Evolutionary conservation across 1,139 yeast genomes (phyloP).

Genomic region (Blastobotrys ciferrii): DNA sequence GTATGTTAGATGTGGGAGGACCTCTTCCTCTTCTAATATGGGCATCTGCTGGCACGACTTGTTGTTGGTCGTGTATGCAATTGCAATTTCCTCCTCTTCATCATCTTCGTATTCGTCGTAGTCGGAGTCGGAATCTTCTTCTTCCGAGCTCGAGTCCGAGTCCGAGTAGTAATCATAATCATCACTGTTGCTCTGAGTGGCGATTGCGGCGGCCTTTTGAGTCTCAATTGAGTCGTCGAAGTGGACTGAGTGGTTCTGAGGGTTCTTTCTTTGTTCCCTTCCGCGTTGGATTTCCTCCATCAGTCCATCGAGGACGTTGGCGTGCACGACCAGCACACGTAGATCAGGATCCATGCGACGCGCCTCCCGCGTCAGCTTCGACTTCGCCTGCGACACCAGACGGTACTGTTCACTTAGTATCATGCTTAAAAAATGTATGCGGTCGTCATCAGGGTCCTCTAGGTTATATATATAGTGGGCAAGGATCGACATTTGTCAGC

Average conservation of each 20-base stretch:
- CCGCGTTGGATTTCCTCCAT: conserved; percentile 46
- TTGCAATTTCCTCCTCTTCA: conserved; percentile 11
- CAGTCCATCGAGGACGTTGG: conserved; percentile 66
- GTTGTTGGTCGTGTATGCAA: conserved; percentile 6
- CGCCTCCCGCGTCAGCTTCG: conserved; percentile 66
- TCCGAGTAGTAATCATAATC: conserved; percentile 10
- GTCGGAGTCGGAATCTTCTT: conserved; percentile 13
- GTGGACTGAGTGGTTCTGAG: conserved; percentile 12
- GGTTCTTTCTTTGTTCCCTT: conserved; percentile 18
- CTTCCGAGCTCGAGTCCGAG: conserved; percentile 13
- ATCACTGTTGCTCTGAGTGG: conserved; percentile 7
- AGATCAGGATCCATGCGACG: conserved; percentile 56
- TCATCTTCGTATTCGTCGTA: conserved; percentile 16
- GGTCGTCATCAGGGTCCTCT: too few species aligned
- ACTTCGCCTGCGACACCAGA: conserved; percentile 66
- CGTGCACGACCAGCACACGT: conserved; percentile 65
- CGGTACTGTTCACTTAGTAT: conserved; percentile 58
- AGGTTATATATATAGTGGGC: too few species aligned
- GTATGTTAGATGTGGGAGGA: conserved; percentile 19
- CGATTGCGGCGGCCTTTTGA: conserved; percentile 7
- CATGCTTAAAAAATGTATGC: too few species aligned
- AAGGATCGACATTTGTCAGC: too few species aligned
- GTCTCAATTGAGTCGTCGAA: neutral
- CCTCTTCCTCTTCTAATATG: conserved; percentile 21
- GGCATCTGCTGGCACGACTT: conserved; percentile 22